These are phyloP conservation scores for Pontederia paniculata DNA, from an alignment of 176 grass and related monocot genomes.

Conservation along the genomic window DNA sequence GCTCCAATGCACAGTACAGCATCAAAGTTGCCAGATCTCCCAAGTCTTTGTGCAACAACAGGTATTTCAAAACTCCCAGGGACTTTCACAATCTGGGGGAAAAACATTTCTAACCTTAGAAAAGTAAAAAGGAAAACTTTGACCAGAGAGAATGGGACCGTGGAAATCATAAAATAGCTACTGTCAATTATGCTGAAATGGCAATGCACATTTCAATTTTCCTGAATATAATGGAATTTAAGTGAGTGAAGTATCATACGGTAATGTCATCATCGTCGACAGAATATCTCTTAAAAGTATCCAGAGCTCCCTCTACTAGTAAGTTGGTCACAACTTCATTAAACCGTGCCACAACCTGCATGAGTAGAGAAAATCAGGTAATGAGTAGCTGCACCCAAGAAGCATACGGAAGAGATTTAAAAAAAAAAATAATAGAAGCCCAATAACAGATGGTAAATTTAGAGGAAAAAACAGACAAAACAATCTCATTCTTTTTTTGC, in stretches of 20 bases:
- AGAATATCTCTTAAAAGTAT: slow-evolving; percentile 67
- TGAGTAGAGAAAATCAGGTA: slow-evolving; percentile 7
- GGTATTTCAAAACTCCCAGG: slow-evolving; percentile 98
- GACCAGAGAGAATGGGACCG: not conserved
- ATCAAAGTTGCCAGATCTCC: slow-evolving; percentile 75
- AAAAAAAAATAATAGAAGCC: too few species aligned
- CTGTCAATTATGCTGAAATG: too few species aligned
- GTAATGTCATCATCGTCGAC: slow-evolving; percentile 75
- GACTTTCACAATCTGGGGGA: slow-evolving; percentile 72
- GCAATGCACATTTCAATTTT: too few species aligned
- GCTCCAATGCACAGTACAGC: slow-evolving; percentile 92
- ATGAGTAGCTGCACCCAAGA: not conserved
- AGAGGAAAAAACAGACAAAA: too few species aligned
- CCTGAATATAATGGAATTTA: too few species aligned
- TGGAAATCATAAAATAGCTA: too few species aligned
- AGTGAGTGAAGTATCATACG: slow-evolving; percentile 22
- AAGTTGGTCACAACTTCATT: slow-evolving; percentile 81
- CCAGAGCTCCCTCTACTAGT: slow-evolving; percentile 74
- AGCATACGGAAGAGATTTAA: too few species aligned
- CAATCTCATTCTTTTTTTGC: too few species aligned
- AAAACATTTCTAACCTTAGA: not conserved
- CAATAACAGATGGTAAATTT: too few species aligned
- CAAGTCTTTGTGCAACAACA: slow-evolving; percentile 74
- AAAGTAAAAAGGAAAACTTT: not conserved
- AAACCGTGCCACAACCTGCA: slow-evolving; percentile 89